A percentile compares a stretch with the other conserved stretches of the same genome.
Conservation (phyloP, 441 rosid genomes). For the Bruguiera hainesii region DNA sequence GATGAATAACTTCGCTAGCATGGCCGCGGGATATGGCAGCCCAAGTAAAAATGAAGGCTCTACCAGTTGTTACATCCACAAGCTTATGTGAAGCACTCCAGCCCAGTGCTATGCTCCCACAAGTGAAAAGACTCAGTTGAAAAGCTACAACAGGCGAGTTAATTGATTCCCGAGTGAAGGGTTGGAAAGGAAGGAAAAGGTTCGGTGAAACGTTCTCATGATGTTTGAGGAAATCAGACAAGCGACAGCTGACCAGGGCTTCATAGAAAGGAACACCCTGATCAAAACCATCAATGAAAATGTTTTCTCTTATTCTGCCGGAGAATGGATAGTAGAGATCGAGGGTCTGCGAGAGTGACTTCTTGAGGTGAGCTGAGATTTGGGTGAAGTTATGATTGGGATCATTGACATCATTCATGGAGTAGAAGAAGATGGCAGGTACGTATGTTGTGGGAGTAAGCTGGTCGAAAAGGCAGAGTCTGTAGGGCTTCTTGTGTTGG, state of each 20-base stretch:
- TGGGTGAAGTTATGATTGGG: neutral
- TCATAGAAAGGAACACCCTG: conserved; percentile 22
- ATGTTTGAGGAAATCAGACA: conserved; percentile 18
- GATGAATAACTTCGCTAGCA: neutral
- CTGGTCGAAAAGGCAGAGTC: conserved; percentile 20
- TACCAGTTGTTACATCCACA: conserved; percentile 4
- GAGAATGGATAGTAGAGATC: conserved; percentile 21
- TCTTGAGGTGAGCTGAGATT: conserved; percentile 9
- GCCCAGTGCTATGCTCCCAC: conserved; percentile 22
- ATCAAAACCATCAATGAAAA: conserved; percentile 10
- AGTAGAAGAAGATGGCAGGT: conserved; percentile 18
- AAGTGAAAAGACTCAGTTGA: conserved; percentile 12
- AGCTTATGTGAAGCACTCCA: conserved; percentile 18
- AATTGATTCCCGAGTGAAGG: conserved; percentile 9
- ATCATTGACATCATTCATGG: neutral
- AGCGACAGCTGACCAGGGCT: neutral
- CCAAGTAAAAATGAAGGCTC: conserved; percentile 4
- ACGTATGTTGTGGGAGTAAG: conserved; percentile 27
- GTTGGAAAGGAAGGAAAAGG: conserved; percentile 16
- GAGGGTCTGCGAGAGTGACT: conserved; percentile 23
- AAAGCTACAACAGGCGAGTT: neutral
- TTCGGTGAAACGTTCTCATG: conserved; percentile 14
- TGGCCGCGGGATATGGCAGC: conserved; percentile 6
- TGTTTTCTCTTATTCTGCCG: conserved; percentile 16
- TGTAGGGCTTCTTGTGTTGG: conserved; percentile 15